These are phyloP conservation scores for Neurospora pannonica DNA, from an alignment of 495 filamentous ascomycete genomes.

Conservation along the genomic window DNA sequence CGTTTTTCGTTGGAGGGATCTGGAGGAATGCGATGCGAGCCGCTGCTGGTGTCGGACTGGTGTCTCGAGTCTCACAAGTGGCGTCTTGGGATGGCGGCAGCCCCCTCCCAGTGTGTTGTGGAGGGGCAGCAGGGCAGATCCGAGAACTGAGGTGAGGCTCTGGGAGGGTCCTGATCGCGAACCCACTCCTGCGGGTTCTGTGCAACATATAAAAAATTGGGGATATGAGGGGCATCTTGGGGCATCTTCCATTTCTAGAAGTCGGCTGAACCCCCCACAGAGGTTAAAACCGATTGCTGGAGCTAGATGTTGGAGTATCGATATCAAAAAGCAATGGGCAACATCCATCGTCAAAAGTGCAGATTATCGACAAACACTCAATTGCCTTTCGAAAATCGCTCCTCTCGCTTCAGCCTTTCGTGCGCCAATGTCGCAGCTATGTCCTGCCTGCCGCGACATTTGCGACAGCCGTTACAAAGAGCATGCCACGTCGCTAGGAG, in stretches of 20 bases:
- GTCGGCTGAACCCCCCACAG: constrained; percentile 1
- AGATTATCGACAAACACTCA: not conserved
- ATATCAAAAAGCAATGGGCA: constrained; percentile 8
- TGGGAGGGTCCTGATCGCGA: constrained; percentile 31
- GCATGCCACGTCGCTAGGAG: constrained; percentile 21
- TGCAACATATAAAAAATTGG: constrained; percentile 27
- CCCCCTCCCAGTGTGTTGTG: constrained; percentile 18
- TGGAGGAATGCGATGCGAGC: not conserved
- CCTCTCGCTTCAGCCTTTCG: not conserved
- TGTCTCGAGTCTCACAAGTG: constrained; percentile 6
- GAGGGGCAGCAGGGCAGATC: constrained; percentile 18
- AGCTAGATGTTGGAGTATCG: not conserved
- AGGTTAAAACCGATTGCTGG: not conserved
- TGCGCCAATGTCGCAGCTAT: not conserved
- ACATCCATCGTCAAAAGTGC: not conserved
- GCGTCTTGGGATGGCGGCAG: constrained; percentile 17
- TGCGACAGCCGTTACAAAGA: constrained; percentile 6
- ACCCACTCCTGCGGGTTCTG: constrained; percentile 32
- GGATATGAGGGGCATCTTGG: constrained; percentile 21
- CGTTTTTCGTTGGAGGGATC: not conserved
- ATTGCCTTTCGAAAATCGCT: not conserved
- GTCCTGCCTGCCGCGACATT: not conserved
- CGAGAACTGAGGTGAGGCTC: constrained; percentile 25
- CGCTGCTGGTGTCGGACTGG: not conserved
- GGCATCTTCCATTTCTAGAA: constrained; percentile 13